phyloP scores from a whole-genome alignment of 768 basidiomycete species.

The Kondoa malvinella region DNA sequence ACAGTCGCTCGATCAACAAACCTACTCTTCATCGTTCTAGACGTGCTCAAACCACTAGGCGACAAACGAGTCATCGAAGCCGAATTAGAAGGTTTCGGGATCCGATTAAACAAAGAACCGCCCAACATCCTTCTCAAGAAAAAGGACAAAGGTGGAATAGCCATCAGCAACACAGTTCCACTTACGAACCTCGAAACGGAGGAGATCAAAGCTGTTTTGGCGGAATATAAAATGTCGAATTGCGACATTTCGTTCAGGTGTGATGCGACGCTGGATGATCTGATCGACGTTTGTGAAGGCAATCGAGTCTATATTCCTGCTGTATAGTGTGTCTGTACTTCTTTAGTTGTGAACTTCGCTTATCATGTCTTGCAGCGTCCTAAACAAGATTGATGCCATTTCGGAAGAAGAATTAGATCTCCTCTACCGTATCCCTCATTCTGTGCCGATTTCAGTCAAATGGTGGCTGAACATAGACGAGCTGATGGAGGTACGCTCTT shows the following conservation, averaged over 20 bases:
- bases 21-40: slow-evolving; percentile 93
- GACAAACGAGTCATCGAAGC: slow-evolving; percentile 61
- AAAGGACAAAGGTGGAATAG: slow-evolving; percentile 68
- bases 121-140: slow-evolving; percentile 49
- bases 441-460: slow-evolving; percentile 80
- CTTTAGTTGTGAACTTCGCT: neutral
- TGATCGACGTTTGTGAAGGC: slow-evolving; percentile 94
- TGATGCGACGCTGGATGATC: slow-evolving; percentile 79
- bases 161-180: slow-evolving; percentile 91
- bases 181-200: slow-evolving; percentile 88
- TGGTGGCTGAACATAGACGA: slow-evolving; percentile 97
- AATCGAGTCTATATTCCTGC: slow-evolving; percentile 92
- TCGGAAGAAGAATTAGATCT: slow-evolving; percentile 29
- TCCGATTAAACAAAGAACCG: slow-evolving; percentile 69
- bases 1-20: slow-evolving; percentile 97
- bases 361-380: slow-evolving; percentile 41
- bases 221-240: slow-evolving; percentile 71
- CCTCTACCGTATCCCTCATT: slow-evolving; percentile 59
- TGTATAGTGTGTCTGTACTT: slow-evolving; percentile 50
- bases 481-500: slow-evolving; percentile 41
- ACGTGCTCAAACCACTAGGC: slow-evolving; percentile 92
- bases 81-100: slow-evolving; percentile 96
- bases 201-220: slow-evolving; percentile 84
- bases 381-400: slow-evolving; percentile 91
- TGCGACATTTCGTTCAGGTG: slow-evolving; percentile 84